phyloP scores from a whole-genome alignment of 805 yeast genomes.

The Candida broadrunensis region DNA sequence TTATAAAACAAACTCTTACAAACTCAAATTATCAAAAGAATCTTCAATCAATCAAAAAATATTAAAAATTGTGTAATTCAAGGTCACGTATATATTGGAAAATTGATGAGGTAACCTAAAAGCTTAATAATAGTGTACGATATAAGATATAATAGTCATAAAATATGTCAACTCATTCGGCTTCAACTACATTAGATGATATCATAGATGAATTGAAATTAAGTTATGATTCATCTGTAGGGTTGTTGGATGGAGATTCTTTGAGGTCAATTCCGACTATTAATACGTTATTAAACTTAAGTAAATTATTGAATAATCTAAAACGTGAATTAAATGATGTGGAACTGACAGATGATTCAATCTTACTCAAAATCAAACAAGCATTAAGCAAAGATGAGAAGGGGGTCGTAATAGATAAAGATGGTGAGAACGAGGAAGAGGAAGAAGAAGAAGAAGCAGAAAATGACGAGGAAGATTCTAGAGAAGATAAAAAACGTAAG shows the following conservation, averaged over 20 bases:
- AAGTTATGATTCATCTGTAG: constrained; percentile 56
- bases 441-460: constrained; percentile 11
- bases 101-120: no score
- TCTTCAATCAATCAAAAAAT: no score
- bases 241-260: constrained; percentile 58
- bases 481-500: constrained; percentile 3
- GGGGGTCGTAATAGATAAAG: no score
- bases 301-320: constrained; percentile 39
- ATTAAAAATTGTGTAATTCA: no score
- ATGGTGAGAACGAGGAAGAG: constrained; percentile 5
- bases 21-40: no score
- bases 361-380: constrained; percentile 17
- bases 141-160: no score
- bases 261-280: constrained; percentile 41
- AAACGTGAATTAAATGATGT: constrained; percentile 34
- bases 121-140: no score
- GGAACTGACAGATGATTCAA: constrained; percentile 26
- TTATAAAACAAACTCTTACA: no score
- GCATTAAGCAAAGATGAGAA: constrained; percentile 7
- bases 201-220: constrained; percentile 52
- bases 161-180: constrained; percentile 14
- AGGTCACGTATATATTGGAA: no score
- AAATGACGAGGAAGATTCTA: constrained; percentile 12
- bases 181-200: constrained; percentile 45
- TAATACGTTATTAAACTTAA: constrained; percentile 43